These are phyloP conservation scores for Diaporthe velutina DNA, from an alignment of 2,329 filamentous ascomycete genomes.

Conservation along the genomic window DNA sequence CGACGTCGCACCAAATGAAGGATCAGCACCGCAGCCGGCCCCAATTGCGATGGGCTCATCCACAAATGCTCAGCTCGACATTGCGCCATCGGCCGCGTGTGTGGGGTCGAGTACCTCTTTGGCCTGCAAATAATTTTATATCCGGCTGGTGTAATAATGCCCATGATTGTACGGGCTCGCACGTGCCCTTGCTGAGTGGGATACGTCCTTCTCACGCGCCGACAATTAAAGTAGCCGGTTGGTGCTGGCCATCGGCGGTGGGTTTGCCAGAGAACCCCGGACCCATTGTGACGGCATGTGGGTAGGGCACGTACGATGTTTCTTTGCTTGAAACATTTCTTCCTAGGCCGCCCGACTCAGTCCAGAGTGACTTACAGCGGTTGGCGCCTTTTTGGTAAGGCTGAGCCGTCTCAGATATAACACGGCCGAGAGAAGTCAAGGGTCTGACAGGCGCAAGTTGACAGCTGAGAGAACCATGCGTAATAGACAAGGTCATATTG, in stretches of 20 bases:
- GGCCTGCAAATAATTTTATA: constrained; percentile 9
- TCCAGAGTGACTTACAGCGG: background rate
- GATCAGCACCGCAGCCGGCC: constrained; percentile 25
- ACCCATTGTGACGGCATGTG: constrained; percentile 4
- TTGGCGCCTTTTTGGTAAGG: constrained; percentile 3
- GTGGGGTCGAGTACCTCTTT: background rate
- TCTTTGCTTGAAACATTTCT: constrained; percentile 15
- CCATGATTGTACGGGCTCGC: background rate
- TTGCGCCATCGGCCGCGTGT: constrained; percentile 19
- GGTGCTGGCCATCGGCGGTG: background rate
- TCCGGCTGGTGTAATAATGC: background rate
- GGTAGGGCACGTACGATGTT: constrained; percentile 17
- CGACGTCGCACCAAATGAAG: constrained; percentile 27
- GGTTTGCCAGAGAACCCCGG: background rate
- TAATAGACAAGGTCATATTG: background rate
- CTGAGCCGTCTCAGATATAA: constrained; percentile 24
- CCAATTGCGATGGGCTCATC: constrained; percentile 26
- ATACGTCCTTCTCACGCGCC: background rate
- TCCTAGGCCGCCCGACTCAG: constrained; percentile 8
- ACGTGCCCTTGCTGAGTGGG: background rate
- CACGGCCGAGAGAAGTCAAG: constrained; percentile 1
- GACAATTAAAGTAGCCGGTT: background rate
- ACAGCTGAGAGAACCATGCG: constrained; percentile 10
- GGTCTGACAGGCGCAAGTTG: constrained; percentile 6
- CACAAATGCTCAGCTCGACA: constrained; percentile 24